phyloP scores from a whole-genome alignment of 2,329 filamentous ascomycete genomes.

The Plenodomus lindquistii region DNA sequence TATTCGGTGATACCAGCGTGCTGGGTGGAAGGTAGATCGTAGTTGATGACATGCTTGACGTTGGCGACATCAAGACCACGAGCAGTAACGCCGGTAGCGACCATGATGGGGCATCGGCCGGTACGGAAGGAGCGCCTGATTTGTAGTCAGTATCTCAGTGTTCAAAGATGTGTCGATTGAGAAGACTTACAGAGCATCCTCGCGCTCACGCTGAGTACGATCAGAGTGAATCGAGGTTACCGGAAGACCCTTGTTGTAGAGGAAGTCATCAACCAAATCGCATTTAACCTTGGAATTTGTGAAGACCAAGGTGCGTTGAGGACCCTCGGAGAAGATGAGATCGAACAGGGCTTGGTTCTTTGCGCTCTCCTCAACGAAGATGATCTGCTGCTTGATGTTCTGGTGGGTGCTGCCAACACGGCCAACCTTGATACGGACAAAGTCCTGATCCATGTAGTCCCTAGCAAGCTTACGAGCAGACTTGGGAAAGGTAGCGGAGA shows the following conservation, averaged over 20 bases:
- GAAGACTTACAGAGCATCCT: conserved; percentile 75
- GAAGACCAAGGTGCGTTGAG: conserved; percentile 84
- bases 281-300: conserved; percentile 79
- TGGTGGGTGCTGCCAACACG: conserved; percentile 79
- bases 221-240: conserved; percentile 87
- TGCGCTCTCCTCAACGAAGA: conserved; percentile 65
- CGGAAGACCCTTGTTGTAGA: conserved; percentile 79
- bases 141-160: conserved; percentile 11
- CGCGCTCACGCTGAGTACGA: conserved; percentile 86
- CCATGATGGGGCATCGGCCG: conserved; percentile 75
- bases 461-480: conserved; percentile 74
- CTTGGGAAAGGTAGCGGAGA: conserved; percentile 93
- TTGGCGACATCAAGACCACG: conserved; percentile 88
- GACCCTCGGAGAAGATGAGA: conserved; percentile 69
- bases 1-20: conserved; percentile 94
- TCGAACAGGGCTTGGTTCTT: conserved; percentile 76
- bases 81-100: conserved; percentile 84
- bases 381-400: conserved; percentile 79
- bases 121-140: conserved; percentile 72
- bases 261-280: conserved; percentile 83
- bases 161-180: background rate
- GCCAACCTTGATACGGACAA: conserved; percentile 82
- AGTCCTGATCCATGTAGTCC: conserved; percentile 72
- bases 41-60: conserved; percentile 92
- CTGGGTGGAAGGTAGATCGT: conserved; percentile 73